Evolutionary conservation across 495 filamentous ascomycete species (phyloP), one percentile per base, ranked within the genome.

Genomic region (Neurospora sp.): DNA sequence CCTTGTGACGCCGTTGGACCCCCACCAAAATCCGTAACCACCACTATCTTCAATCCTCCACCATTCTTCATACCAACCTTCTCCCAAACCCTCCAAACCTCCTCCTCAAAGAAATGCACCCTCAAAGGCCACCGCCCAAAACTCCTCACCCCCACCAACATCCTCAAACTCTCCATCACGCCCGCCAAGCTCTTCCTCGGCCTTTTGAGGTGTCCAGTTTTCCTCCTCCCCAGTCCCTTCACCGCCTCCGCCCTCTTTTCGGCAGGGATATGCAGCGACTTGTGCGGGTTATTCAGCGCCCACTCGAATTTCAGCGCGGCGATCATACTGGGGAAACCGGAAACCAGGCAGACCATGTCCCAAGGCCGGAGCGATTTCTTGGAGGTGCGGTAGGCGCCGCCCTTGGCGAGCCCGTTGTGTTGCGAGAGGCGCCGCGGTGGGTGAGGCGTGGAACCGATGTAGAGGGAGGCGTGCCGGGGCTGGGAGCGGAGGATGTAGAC

Each of bases 271-370:
- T 95, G 93, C 27, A 89, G 83, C 6, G 94, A 91, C 35, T 88
- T 77, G 75, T 94, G 89, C 0, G 93, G 86, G 78, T 98, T 92
- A 74, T 92, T 93, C 87, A 95, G 93, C 41, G 95, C 95, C 95
- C 95, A 98, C 93, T 99, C 96, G 76, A 99, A 99, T 77, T 98
- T 96, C 73, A 99, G 81, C 4, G 96, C 96, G 2, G 93, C 93
- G 22, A 93, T 88, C 75, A 90, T 89, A 71, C 90, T 94, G 16
- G 92, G 93, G 75, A 99, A 99, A 0, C 96, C 96, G 3, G 91
- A 90, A 1, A 98, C 93, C 7, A 98, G 86, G 39, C 89, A 89
- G 1, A 90, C 85, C 94, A 99, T 97, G 78, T 98, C 93, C 96
- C 96, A 98, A 0, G 96, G 96, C 70, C 92, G 86, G 65, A 92